Base-by-base conservation (phyloP, 2,329 filamentous ascomycete genomes). In the Stagonosporopsis chrysanthemi region DNA sequence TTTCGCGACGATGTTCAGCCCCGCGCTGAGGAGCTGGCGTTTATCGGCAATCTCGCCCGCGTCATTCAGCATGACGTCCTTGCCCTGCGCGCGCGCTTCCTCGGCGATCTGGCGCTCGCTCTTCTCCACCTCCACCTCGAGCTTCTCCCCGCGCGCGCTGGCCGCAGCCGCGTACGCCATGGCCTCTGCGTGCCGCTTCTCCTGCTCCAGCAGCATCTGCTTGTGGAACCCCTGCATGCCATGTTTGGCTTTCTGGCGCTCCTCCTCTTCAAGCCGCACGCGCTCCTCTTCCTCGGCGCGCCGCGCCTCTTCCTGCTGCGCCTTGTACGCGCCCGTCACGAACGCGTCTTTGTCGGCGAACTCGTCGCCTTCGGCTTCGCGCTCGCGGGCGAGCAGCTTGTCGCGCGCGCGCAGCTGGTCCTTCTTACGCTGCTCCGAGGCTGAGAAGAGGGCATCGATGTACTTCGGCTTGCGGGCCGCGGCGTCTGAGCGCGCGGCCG, bases 271-370 rank as follows among this genome's bases (percentile, higher is more conserved):
- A 66, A 91, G 88, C 55, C 82, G 80, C 56, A 75, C 78, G 70
- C 81, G 84, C 77, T 95, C 90, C 70, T 91, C 90, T 62, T 87
- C 89, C 69, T 93, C 90, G 8, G 90, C 70, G 52, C 82, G 80
- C 64, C 82, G 80, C 63, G 91, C 88, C 75, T 93, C 91, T 72
- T 89, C 90, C 69, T 93, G 90, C 71, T 94, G 90, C 70, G 84
- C 83, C 79, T 90, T 91, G 74, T 95, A 96, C 33, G 90, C 90
- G 56, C 87, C 88, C 0, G 91, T 95, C 31, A 95, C 91, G 65
- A 95, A 95, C 76, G 89, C 91, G 72, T 95, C 91, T 78, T 93
- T 95, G 67, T 89, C 91, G 0, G 84, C 89, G 68, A 87, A 95
- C 70, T 90, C 89, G 31, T 94, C 91, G 17, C 91, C 91, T 73